These are phyloP conservation scores for Ceratocystis variospora DNA, from an alignment of 2,329 filamentous ascomycete species.

Conservation along the genomic window DNA sequence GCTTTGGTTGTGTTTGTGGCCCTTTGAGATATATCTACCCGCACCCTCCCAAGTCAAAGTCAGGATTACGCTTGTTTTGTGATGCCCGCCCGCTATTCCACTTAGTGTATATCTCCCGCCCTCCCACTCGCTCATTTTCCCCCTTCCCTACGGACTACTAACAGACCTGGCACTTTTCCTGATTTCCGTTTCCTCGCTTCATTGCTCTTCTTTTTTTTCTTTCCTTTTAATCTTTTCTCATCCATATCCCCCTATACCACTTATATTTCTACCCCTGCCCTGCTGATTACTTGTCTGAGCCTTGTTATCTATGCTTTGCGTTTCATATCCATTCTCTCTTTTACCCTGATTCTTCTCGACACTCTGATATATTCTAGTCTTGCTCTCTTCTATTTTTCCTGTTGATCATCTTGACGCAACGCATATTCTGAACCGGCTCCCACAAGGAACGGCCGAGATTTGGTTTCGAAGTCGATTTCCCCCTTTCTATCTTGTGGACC, in stretches of 20 bases:
- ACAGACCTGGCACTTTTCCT: background rate
- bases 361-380: constrained; percentile 1
- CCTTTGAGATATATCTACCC: background rate
- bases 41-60: background rate
- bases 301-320: background rate
- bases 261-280: background rate
- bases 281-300: background rate
- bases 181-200: background rate
- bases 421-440: constrained; percentile 5
- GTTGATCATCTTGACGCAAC: background rate
- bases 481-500: background rate
- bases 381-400: background rate
- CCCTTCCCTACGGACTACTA: background rate
- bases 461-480: constrained; percentile 8
- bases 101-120: constrained; percentile 8
- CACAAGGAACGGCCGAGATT: constrained; percentile 2
- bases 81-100: constrained; percentile 6
- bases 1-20: background rate
- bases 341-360: background rate
- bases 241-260: constrained; percentile 7
- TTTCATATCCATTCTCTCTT: background rate
- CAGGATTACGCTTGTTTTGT: constrained; percentile 10
- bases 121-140: constrained; percentile 8
- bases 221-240: background rate
- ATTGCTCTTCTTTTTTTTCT: background rate